phyloP scores from a whole-genome alignment of 1,284 basidiomycete genomes.

The Puccinia coronata region DNA sequence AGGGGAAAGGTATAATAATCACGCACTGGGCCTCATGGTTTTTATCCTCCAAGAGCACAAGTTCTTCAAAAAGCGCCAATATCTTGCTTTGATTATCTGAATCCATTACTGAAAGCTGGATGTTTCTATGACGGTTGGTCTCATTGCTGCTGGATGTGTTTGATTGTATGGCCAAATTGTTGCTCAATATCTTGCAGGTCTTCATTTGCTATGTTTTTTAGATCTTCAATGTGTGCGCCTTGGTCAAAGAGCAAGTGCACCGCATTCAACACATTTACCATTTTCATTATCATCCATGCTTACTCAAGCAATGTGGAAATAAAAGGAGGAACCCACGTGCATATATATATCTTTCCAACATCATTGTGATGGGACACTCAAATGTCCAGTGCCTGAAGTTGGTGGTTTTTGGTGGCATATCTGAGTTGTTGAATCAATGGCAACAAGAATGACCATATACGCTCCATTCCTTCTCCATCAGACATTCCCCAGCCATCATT shows the following conservation, averaged over 20 bases:
- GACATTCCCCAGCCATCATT: conserved; percentile 1
- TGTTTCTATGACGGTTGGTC: neutral
- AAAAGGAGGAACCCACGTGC: no score
- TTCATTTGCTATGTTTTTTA: neutral
- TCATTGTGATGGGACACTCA: conserved; percentile 9
- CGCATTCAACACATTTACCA: no score
- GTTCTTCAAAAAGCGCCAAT: neutral
- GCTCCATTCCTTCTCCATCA: no score
- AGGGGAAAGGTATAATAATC: no score
- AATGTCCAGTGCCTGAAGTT: neutral
- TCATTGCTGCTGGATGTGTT: neutral
- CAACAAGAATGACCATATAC: neutral
- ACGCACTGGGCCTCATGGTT: no score
- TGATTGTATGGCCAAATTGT: neutral
- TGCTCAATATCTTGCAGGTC: neutral
- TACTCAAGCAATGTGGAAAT: no score
- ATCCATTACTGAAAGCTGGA: neutral
- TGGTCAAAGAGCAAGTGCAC: neutral
- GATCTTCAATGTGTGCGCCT: neutral
- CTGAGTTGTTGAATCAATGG: neutral
- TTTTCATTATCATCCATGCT: no score
- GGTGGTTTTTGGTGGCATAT: conserved; percentile 1
- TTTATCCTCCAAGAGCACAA: conserved; percentile 10
- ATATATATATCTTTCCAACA: conserved; percentile 12
- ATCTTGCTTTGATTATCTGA: neutral